These are phyloP conservation scores for Diplocarpon rosae DNA, from an alignment of 2,329 filamentous ascomycete genomes.

Conservation along the genomic window DNA sequence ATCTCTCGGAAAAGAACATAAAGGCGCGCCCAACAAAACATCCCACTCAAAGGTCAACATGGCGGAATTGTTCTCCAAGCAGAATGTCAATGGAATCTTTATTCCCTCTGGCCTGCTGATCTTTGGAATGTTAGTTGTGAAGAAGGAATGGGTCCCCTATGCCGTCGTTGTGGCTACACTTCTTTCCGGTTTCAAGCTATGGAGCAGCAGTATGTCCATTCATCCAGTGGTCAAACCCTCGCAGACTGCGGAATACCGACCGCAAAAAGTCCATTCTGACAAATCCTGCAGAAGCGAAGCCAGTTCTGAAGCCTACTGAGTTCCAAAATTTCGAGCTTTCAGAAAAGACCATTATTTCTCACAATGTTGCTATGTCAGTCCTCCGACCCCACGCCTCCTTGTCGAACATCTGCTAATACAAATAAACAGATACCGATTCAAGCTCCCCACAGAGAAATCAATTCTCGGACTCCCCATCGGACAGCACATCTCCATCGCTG, in stretches of 20 bases:
- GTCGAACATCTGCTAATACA: constrained; percentile 10
- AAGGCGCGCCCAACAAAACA: constrained; percentile 5
- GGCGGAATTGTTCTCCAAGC: constrained; percentile 33
- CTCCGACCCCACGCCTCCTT: not conserved
- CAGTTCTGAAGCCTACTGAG: constrained; percentile 72
- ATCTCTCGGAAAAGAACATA: not conserved
- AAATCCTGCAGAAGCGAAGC: constrained; percentile 50
- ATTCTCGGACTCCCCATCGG: constrained; percentile 96
- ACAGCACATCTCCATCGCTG: constrained; percentile 95
- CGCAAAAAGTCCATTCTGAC: constrained; percentile 6
- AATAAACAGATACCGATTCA: constrained; percentile 74
- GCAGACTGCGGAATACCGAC: not conserved
- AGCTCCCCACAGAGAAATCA: constrained; percentile 62
- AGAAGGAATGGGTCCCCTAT: constrained; percentile 65
- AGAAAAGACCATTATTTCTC: constrained; percentile 91
- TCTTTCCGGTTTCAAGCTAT: constrained; percentile 62
- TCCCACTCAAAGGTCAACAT: constrained; percentile 12
- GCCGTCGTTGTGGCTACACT: constrained; percentile 55
- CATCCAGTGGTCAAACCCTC: not conserved
- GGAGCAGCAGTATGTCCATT: constrained; percentile 51
- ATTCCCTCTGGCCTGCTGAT: constrained; percentile 73
- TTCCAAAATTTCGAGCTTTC: constrained; percentile 91
- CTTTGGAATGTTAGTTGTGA: constrained; percentile 64
- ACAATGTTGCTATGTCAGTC: constrained; percentile 88
- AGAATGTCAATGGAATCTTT: constrained; percentile 70